Base-by-base conservation (phyloP, 495 filamentous ascomycete species). In the Jackrogersella multiformis region DNA sequence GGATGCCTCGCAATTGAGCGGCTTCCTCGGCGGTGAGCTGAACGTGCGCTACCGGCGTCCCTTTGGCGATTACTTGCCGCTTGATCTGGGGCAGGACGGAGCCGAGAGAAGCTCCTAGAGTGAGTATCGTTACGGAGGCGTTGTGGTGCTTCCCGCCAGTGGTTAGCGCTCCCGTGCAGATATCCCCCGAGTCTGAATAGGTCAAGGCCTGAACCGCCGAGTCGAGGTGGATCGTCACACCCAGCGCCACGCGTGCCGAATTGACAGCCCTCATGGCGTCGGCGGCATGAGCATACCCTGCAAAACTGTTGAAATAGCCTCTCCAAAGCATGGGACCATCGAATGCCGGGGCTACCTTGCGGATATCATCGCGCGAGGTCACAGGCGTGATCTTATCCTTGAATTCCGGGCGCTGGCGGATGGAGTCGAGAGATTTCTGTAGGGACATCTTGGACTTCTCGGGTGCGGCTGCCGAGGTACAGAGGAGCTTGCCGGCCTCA, bases 261-360 rank as follows among this genome's bases (percentile, higher is more conserved):
- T 71, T 68, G 1, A 75, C 46, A 0, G 70, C 64, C 16, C 66
- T 64, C 44, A 80, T 39, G 1, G 84, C 81, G 64, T 84, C 79
- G 7, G 73, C 78, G 9, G 84, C 80, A 66, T 83, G 80, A 9
- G 79, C 84, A 64, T 86, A 86, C 20, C 85, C 84, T 5, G 79
- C 84, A 23, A 81, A 75, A 9, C 76, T 77, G 56, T 87, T 88
- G 45, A 85, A 76, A 64, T 88, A 87, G 10, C 85, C 85, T 12
- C 76, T 78, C 80, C 81, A 87, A 9, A 79, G 65, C 42, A 88
- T 67, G 0, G 77, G 75, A 0, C 84, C 84, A 36, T 74, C 68
- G 24, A 81, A 78, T 44, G 81, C 81, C 70, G 81, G 81, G n/a
- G 74, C 73, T 4, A 71, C 72, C 5, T 76, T 59, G 2, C 71